Evolutionary conservation across 345 rosid species (phyloP).

Genomic region (Bruguiera sexangula): DNA sequence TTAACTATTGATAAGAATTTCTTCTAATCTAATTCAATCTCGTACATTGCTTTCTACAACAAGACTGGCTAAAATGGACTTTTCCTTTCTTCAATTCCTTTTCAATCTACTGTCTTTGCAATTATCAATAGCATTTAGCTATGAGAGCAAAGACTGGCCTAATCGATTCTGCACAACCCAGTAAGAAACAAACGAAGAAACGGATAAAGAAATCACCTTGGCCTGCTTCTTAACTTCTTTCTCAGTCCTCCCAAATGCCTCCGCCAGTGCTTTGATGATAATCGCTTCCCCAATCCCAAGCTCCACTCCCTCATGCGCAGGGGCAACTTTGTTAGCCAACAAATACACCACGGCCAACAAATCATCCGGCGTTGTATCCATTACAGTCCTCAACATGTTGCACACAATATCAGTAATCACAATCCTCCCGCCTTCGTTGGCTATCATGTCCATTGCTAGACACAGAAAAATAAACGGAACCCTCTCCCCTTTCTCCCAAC

Average conservation of each 20-base stretch:
- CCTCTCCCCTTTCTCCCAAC: conserved; percentile 68
- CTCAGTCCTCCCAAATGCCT: conserved; percentile 86
- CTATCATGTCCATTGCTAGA: conserved; percentile 67
- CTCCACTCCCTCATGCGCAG: conserved; percentile 92
- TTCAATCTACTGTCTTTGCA: too few relatives aligned
- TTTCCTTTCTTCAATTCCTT: too few relatives aligned
- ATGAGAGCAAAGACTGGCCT: too few relatives aligned
- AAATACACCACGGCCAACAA: conserved; percentile 66
- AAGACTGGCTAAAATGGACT: too few relatives aligned
- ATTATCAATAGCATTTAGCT: too few relatives aligned
- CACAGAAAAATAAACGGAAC: conserved; percentile 77
- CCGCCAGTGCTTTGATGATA: conserved; percentile 73
- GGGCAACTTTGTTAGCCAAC: conserved; percentile 70
- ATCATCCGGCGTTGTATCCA: conserved; percentile 72
- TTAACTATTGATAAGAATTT: too few relatives aligned
- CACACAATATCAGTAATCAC: conserved; percentile 81
- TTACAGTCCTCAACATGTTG: conserved; percentile 80
- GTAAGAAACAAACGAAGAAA: neutral
- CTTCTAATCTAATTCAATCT: too few relatives aligned
- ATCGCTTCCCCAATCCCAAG: conserved; percentile 83
- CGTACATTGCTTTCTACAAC: too few relatives aligned
- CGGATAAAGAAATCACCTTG: conserved; percentile 40
- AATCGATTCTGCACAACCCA: neutral
- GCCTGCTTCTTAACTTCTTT: conserved; percentile 58
- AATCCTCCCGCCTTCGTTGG: conserved; percentile 68